These are phyloP conservation scores for Colletotrichum tabaci DNA, from an alignment of 2,329 filamentous ascomycete genomes.

Conservation along the genomic window DNA sequence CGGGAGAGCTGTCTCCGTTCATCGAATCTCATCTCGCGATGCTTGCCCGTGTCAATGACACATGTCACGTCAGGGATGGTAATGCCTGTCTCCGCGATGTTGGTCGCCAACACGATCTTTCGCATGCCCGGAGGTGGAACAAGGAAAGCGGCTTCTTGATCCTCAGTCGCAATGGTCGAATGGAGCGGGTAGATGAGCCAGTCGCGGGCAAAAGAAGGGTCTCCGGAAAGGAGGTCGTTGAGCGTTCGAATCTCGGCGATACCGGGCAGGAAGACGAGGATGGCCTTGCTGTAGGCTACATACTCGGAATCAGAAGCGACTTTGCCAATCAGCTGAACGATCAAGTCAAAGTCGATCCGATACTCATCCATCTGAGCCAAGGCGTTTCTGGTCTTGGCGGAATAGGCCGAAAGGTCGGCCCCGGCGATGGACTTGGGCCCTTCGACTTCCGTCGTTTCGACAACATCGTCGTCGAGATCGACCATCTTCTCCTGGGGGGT, in stretches of 20 bases:
- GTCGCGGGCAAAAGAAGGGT: conserved; percentile 79
- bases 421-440: conserved; percentile 62
- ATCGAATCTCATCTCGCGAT: conserved; percentile 97
- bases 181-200: conserved; percentile 95
- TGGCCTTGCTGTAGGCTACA: conserved; percentile 84
- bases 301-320: conserved; percentile 80
- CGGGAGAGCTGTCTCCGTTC: conserved; percentile 92
- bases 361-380: conserved; percentile 90
- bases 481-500: conserved; percentile 66
- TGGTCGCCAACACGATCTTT: conserved; percentile 97
- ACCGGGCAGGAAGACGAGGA: conserved; percentile 95
- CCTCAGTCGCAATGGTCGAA: conserved; percentile 94
- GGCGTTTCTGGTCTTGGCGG: conserved; percentile 80
- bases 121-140: conserved; percentile 85
- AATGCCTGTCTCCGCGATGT: conserved; percentile 98
- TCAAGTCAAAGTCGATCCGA: conserved; percentile 89
- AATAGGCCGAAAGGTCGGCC: conserved; percentile 79
- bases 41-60: conserved; percentile 96
- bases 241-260: conserved; percentile 92
- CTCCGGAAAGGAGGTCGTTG: conserved; percentile 86
- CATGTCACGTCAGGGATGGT: conserved; percentile 98
- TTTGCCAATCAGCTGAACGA: conserved; percentile 83
- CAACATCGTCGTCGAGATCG: conserved; percentile 74
- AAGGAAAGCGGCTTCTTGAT: conserved; percentile 93
- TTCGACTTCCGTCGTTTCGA: conserved; percentile 65